A percentile compares a stretch with the other conserved stretches of the same genome.
These are phyloP conservation scores for Populus hybrid DNA, from an alignment of 441 rosid genomes.

Conservation along the genomic window DNA sequence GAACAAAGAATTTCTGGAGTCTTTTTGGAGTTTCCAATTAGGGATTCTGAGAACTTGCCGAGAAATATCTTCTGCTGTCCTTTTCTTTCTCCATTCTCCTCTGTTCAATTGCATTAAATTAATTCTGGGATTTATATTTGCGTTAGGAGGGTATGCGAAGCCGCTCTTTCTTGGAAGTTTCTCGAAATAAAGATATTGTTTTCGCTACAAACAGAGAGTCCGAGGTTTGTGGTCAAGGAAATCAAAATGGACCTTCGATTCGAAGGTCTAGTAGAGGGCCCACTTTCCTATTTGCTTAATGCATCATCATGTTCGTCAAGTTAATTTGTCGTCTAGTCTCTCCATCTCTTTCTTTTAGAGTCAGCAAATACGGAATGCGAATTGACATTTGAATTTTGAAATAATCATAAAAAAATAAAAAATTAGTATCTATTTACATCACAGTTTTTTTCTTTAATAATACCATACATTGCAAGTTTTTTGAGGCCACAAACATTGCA, in stretches of 20 bases:
- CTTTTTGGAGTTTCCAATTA: background rate
- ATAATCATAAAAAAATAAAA: too few relatives aligned
- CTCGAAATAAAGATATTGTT: background rate
- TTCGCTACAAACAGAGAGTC: background rate
- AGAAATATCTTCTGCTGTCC: background rate
- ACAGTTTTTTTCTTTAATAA: background rate
- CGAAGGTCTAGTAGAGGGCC: background rate
- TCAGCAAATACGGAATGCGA: background rate
- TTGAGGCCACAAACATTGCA: background rate
- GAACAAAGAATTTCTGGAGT: background rate
- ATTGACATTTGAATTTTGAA: background rate
- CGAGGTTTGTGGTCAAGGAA: background rate
- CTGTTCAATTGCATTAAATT: too few relatives aligned
- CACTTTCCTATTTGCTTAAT: background rate
- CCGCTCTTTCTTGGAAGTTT: background rate
- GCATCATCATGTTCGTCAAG: too few relatives aligned
- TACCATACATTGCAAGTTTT: background rate
- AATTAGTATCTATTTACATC: background rate
- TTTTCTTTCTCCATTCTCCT: too few relatives aligned
- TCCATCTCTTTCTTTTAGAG: background rate
- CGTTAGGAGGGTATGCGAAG: too few relatives aligned
- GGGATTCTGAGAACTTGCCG: background rate
- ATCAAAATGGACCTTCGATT: slow-evolving; percentile 2
- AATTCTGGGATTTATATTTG: too few relatives aligned
- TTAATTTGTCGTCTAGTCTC: background rate